Evolutionary conservation across 495 filamentous ascomycete species (phyloP).

Genomic region (Penicillium psychrofluorescens): DNA sequence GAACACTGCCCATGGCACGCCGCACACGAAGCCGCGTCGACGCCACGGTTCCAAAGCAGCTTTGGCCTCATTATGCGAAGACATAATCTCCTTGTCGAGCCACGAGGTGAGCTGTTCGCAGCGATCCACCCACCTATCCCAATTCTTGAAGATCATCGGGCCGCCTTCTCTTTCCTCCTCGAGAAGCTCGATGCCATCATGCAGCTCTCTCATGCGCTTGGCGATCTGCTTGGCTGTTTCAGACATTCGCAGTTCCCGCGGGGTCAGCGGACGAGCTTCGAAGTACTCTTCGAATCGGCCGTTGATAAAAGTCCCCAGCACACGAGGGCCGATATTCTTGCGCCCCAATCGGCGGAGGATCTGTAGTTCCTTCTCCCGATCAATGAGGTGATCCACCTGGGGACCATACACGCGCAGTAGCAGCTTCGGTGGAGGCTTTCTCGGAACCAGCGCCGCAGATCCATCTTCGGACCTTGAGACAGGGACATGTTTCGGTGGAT

Average conservation of each 20-base stretch:
- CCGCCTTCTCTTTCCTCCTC: constrained; percentile 69
- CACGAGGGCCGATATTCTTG: constrained; percentile 85
- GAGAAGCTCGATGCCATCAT: constrained; percentile 85
- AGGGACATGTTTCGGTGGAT: constrained; percentile 58
- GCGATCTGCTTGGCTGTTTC: constrained; percentile 88
- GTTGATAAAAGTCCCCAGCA: constrained; percentile 92
- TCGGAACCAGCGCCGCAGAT: constrained; percentile 27
- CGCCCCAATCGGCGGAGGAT: constrained; percentile 80
- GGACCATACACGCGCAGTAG: constrained; percentile 91
- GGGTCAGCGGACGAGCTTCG: constrained; percentile 70
- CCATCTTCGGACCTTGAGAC: constrained; percentile 27
- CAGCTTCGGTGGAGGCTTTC: constrained; percentile 62
- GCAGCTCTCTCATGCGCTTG: constrained; percentile 96
- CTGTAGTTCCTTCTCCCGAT: constrained; percentile 80
- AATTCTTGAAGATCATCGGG: constrained; percentile 81
- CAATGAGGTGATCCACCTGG: constrained; percentile 92
- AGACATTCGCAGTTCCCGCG: constrained; percentile 68
- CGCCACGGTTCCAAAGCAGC: constrained; percentile 50
- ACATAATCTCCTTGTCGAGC: constrained; percentile 62
- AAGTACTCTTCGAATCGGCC: constrained; percentile 96
- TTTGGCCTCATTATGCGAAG: constrained; percentile 28
- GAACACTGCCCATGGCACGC: constrained; percentile 78
- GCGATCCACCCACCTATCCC: constrained; percentile 88
- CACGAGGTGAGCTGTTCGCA: constrained; percentile 70
- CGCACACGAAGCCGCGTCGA: constrained; percentile 67